These are phyloP conservation scores for Schizonepeta tenuifolia DNA, from an alignment of 257 asterid genomes.

Conservation along the genomic window DNA sequence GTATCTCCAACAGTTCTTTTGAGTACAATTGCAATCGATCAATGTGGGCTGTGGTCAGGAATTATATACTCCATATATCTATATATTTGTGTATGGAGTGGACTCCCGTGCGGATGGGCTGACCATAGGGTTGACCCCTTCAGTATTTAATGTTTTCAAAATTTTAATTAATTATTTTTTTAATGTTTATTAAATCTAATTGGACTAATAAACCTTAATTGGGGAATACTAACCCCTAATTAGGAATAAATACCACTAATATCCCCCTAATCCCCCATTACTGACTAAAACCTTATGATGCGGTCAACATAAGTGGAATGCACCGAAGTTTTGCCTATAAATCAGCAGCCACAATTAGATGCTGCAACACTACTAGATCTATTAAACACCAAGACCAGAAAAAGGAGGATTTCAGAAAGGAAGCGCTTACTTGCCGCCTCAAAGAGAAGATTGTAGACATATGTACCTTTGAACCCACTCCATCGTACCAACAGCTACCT, in stretches of 20 bases:
- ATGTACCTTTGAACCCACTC: constrained; percentile 91
- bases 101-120: too few species aligned
- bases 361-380: background rate
- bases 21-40: background rate
- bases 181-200: too few species aligned
- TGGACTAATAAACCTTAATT: too few species aligned
- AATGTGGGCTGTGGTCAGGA: constrained; percentile 7
- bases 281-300: too few species aligned
- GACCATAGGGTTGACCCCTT: too few species aligned
- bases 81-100: background rate
- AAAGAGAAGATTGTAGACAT: constrained; percentile 25
- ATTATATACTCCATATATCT: background rate
- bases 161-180: too few species aligned
- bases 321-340: too few species aligned
- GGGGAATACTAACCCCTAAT: too few species aligned
- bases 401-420: background rate
- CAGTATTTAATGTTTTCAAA: too few species aligned
- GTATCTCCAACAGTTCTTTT: background rate
- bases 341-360: background rate
- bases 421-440: constrained; percentile 21
- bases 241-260: too few species aligned
- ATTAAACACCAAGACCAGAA: background rate
- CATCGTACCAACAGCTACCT: constrained; percentile 85
- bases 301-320: too few species aligned
- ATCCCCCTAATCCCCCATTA: too few species aligned